Evolutionary conservation across 2,329 filamentous ascomycete species (phyloP).

Genomic region (Zasmidium cellare): DNA sequence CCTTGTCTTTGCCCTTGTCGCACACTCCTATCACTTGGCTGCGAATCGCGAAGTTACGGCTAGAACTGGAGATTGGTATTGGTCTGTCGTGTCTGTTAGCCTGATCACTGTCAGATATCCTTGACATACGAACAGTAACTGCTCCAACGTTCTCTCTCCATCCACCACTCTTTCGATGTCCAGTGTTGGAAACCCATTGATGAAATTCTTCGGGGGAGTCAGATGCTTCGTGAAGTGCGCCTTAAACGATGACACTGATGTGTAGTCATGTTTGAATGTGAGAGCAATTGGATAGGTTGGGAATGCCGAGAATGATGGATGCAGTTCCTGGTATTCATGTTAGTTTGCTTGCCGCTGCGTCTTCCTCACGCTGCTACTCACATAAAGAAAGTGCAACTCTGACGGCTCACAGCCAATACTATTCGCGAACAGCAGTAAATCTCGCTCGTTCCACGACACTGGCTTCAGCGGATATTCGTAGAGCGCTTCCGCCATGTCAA

Average conservation of each 20-base stretch:
- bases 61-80: conserved; percentile 69
- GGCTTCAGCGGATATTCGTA: conserved; percentile 72
- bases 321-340: conserved; percentile 65
- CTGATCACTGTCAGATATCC: neutral
- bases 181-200: conserved; percentile 73
- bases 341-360: neutral
- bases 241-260: conserved; percentile 70
- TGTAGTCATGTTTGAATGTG: conserved; percentile 72
- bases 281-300: conserved; percentile 84
- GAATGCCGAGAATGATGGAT: conserved; percentile 82
- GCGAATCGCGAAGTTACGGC: conserved; percentile 71
- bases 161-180: conserved; percentile 74
- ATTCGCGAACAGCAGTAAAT: conserved; percentile 84
- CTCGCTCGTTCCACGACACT: conserved; percentile 75
- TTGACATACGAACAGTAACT: conserved; percentile 44
- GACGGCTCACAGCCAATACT: conserved; percentile 80
- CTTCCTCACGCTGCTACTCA: conserved; percentile 43
- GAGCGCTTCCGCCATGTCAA: neutral
- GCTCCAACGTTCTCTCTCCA: conserved; percentile 70
- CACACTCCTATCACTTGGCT: conserved; percentile 80
- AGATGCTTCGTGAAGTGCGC: conserved; percentile 74
- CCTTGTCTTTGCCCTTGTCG: conserved; percentile 77
- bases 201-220: conserved; percentile 43
- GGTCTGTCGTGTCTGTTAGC: conserved; percentile 55
- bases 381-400: conserved; percentile 90